Base-by-base conservation (phyloP, 2,329 filamentous ascomycete genomes). In the Penicillium sp. region DNA sequence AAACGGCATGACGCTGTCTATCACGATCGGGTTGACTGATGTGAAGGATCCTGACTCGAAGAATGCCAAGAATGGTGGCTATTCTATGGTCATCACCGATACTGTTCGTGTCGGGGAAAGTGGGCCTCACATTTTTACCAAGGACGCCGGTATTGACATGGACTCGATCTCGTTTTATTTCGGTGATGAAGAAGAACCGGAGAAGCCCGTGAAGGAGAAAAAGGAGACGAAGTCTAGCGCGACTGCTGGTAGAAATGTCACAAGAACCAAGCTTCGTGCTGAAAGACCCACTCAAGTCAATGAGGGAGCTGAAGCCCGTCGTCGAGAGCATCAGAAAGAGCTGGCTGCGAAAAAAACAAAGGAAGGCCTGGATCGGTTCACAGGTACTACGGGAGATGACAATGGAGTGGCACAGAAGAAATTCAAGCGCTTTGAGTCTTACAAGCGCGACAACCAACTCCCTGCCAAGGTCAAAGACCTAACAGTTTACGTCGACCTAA, bases 161-260 rank as follows among this genome's bases (percentile, higher is more conserved):
- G 94, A 97, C 68, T 92, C 92, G 4, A 93, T 93, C 39, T 96
- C 93, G 0, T 99, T 99, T 81, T 97, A 97, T 78, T 99, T 99
- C 81, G 96, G 96, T 71, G 93, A 97, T 65, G 92, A 96, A 60
- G 91, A 96, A 62, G 78, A 80, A 70, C 90, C 95, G 65, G 86
- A 91, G 61, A 87, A 91, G 73, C 89, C 90, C 33, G 84, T 89
- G 10, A 89, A 91, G n/a, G 95, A 94, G 69, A 81, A 83, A 65
- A 95, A 95, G 76, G 87, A 92, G 67, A 81, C 86, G 0, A 86
- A 89, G 43, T 88, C 94, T 9, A 92, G 91, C 56, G 92, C 92
- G 29, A 89, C 97, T 58, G 92, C 92, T 25, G 90, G 91, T 52
- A 95, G 93, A 70, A 99, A 97, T 72, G 96, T 97, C 69, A 96